Evolutionary conservation across 257 asterid species (phyloP).

Genomic region (Salvia rosmarinus): DNA sequence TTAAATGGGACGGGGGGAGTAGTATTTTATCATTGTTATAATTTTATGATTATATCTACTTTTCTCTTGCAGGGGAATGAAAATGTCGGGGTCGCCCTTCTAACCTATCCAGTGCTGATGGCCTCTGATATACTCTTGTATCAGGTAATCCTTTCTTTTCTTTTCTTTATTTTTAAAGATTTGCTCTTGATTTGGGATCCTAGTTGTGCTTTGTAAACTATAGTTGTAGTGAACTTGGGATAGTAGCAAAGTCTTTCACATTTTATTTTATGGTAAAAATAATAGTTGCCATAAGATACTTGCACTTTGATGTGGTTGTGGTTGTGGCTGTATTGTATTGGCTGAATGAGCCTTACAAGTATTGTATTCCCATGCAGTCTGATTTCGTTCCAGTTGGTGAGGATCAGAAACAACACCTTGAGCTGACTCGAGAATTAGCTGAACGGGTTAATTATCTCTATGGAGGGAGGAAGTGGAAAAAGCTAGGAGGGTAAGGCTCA

Average conservation of each 20-base stretch:
- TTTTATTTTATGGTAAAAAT: slow-evolving; percentile 31
- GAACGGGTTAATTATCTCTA: slow-evolving; percentile 83
- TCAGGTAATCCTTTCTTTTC: slow-evolving; percentile 54
- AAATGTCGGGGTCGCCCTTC: slow-evolving; percentile 92
- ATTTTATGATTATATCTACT: neutral
- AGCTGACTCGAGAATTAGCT: slow-evolving; percentile 91
- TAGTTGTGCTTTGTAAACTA: slow-evolving; percentile 7
- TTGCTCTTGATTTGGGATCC: slow-evolving; percentile 16
- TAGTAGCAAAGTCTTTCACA: neutral
- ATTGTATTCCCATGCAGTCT: slow-evolving; percentile 69
- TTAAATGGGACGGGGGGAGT: too few relatives aligned
- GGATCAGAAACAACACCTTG: slow-evolving; percentile 98
- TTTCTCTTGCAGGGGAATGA: slow-evolving; percentile 73
- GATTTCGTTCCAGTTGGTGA: slow-evolving; percentile 98
- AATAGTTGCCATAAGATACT: neutral
- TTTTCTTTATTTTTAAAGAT: neutral
- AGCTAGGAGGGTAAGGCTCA: slow-evolving; percentile 87
- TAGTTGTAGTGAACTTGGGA: slow-evolving; percentile 10
- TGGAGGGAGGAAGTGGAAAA: slow-evolving; percentile 98
- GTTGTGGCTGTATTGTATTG: slow-evolving; percentile 31
- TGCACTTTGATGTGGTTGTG: slow-evolving; percentile 9
- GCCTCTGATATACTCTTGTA: slow-evolving; percentile 96
- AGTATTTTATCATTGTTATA: neutral
- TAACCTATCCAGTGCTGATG: slow-evolving; percentile 96
- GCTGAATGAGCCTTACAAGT: slow-evolving; percentile 41